Conservation (phyloP, 192 early-diverging fungal species). For the Podila horticola region DNA sequence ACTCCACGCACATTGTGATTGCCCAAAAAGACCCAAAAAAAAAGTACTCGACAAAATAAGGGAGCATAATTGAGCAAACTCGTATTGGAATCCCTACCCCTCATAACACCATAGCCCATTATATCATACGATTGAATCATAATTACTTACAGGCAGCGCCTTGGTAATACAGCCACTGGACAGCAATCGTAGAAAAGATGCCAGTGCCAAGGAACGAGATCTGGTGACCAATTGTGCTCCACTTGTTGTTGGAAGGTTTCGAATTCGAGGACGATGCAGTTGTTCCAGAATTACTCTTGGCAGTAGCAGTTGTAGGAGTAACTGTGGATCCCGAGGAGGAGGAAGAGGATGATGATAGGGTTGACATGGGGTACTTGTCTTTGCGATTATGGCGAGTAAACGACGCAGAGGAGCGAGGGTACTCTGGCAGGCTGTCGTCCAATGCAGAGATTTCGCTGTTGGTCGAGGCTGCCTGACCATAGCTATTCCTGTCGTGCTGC, state of each 20-base stretch:
- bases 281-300: too few species aligned
- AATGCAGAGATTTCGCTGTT: background rate
- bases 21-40: too few species aligned
- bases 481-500: background rate
- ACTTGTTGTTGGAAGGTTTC: constrained; percentile 27
- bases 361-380: background rate
- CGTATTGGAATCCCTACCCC: background rate
- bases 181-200: constrained; percentile 60
- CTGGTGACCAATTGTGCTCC: constrained; percentile 58
- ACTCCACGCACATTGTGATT: too few species aligned
- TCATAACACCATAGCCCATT: too few species aligned
- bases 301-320: background rate
- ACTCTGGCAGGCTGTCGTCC: background rate
- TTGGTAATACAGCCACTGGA: constrained; percentile 68
- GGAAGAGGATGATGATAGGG: background rate
- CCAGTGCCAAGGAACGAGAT: constrained; percentile 60
- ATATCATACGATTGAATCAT: background rate
- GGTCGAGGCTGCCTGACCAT: background rate
- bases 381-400: background rate
- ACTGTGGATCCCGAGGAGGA: background rate
- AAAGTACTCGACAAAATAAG: too few species aligned
- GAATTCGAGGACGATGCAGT: too few species aligned
- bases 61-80: background rate
- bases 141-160: constrained; percentile 65
- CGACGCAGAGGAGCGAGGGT: background rate